Evolutionary conservation across 2,329 filamentous ascomycete species (phyloP).

Genomic region (Cercospora zeina): DNA sequence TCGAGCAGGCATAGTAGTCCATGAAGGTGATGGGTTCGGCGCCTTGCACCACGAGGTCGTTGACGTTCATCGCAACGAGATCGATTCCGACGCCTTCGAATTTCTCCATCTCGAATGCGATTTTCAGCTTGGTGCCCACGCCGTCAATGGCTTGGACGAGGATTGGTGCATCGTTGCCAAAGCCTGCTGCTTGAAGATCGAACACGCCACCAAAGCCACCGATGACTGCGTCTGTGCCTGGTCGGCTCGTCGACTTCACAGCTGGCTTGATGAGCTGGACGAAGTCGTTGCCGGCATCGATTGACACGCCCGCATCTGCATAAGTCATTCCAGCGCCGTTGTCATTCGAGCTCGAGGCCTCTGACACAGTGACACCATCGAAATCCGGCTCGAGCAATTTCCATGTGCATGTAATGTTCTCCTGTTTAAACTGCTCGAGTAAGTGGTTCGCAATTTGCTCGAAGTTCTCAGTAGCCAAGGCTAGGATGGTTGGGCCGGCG

Average conservation of each 20-base stretch:
- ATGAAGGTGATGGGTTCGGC: conserved; percentile 95
- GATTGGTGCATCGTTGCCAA: conserved; percentile 66
- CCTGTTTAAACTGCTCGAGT: conserved; percentile 68
- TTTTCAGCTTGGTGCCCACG: conserved; percentile 94
- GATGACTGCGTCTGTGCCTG: conserved; percentile 89
- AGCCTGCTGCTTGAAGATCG: conserved; percentile 73
- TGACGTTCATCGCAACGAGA: conserved; percentile 98
- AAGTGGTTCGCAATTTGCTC: conserved; percentile 73
- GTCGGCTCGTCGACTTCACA: conserved; percentile 78
- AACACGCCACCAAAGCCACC: conserved; percentile 92
- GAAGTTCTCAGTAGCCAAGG: conserved; percentile 87
- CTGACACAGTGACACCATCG: conserved; percentile 55
- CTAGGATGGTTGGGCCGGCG: conserved; percentile 91
- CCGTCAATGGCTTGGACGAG: conserved; percentile 95
- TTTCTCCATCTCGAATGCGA: conserved; percentile 84
- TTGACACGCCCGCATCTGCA: conserved; percentile 87
- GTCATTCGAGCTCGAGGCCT: conserved; percentile 28
- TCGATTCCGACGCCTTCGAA: conserved; percentile 96
- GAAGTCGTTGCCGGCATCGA: conserved; percentile 89
- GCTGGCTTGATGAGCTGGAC: conserved; percentile 88
- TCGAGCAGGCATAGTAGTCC: conserved; percentile 95
- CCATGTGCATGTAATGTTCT: conserved; percentile 80
- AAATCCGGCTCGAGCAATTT: conserved; percentile 84
- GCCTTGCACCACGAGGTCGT: conserved; percentile 93
- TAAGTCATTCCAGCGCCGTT: conserved; percentile 66